Conservation (phyloP, 1,284 basidiomycete genomes). For the Coriolopsis trogii region DNA sequence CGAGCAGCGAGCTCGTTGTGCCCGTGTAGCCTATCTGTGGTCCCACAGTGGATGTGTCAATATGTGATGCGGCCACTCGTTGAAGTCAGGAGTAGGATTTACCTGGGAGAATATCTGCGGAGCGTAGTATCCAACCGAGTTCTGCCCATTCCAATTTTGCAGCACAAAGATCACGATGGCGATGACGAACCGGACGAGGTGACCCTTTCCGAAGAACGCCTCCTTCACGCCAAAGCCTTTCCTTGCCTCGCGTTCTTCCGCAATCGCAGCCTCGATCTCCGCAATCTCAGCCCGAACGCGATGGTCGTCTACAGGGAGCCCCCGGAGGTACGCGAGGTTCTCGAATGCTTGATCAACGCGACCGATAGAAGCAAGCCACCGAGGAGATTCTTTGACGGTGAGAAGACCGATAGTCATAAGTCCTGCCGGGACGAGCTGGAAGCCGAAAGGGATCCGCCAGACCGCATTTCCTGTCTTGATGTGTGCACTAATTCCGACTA, state of each 20-base stretch:
- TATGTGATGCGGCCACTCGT: background rate
- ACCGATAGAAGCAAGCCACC: constrained; percentile 38
- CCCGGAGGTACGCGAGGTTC: constrained; percentile 60
- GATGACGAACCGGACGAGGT: constrained; percentile 71
- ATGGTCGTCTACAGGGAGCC: constrained; percentile 47
- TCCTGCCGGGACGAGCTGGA: constrained; percentile 79
- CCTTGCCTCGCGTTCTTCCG: constrained; percentile 63
- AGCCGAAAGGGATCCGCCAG: constrained; percentile 76
- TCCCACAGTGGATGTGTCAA: background rate
- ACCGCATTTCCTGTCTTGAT: constrained; percentile 49
- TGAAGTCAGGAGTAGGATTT: constrained; percentile 28
- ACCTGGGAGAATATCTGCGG: constrained; percentile 74
- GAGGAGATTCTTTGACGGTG: constrained; percentile 58
- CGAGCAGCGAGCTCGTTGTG: constrained; percentile 65
- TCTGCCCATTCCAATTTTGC: constrained; percentile 69
- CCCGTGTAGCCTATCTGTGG: constrained; percentile 67
- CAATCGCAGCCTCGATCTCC: constrained; percentile 68
- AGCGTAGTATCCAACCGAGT: constrained; percentile 75
- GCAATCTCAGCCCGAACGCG: constrained; percentile 55
- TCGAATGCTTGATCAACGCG: constrained; percentile 35
- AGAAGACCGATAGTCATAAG: constrained; percentile 78
- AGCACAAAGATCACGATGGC: constrained; percentile 62
- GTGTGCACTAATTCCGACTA: constrained; percentile 66
- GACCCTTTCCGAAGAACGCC: constrained; percentile 76
- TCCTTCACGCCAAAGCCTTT: constrained; percentile 58